Base-by-base conservation (phyloP, 306 rosid genomes). In the Begonia masoniana region DNA sequence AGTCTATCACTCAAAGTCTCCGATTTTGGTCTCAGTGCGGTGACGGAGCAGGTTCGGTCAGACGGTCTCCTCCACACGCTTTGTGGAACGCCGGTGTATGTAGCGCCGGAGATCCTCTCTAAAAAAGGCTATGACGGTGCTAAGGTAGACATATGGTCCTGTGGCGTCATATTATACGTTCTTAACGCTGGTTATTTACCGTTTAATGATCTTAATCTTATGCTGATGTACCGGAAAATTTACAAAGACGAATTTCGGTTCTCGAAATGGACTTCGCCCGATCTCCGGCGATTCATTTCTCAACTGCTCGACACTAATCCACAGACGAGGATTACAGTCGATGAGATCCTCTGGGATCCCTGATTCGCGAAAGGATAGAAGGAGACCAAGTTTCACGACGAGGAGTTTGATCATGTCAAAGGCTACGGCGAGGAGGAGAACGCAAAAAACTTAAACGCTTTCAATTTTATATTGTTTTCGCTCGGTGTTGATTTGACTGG, bases 1-100 rank as follows among this genome's bases (percentile, higher is more conserved):
- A n/a, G n/a, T n/a, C n/a, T n/a, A n/a, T n/a, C n/a, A n/a, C n/a
- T n/a, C n/a, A 73, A 72, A 9, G 82, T 91, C 1, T 55, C 96
- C 6, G 96, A 91, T 57, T 91, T 91, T 43, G 97, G 97, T 43
- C 74, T 91, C 59, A 67, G 84, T 13, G 91, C 97, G 6, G 68
- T 77, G 0, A 52, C 52, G 42, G 85, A 72, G 2, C 79, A 74
- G 68, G 52, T 64, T 71, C 82, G 56, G 50, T 68, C 88, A 14
- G 96, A 91, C 41, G 86, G 88, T 0, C 53, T 77, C 17, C 83
- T 91, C 52, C 88, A 85, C 54, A 83, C 97, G 0, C 68, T 79
- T 1, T 91, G 97, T 47, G 97, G 97, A 9, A 91, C 97, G 0
- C 94, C 97, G 0, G 81, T 94, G 13, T 83, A 83, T 71, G 83